Base-by-base conservation (phyloP, 768 basidiomycete genomes). In the Kwoniella shandongensis region DNA sequence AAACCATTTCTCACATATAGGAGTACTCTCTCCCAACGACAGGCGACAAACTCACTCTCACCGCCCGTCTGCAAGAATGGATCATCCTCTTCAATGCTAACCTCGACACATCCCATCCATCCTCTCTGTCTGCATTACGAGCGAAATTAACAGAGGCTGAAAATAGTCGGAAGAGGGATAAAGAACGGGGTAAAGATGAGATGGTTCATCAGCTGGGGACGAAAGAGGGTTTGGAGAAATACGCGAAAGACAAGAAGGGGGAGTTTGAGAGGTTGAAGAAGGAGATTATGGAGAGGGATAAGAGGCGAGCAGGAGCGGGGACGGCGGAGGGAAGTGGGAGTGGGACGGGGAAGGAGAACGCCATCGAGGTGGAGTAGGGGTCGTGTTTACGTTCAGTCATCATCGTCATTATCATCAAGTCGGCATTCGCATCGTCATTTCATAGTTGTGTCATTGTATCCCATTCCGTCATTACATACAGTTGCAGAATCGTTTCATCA, bases 61-160 rank as follows among this genome's bases (percentile, higher is more conserved):
- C 54, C 15, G 35, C 61, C 7, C 56, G 75, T 23, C 44, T 74
- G 0, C 70, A 71, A 57, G 60, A 74, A 50, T 76, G 73, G 72
- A 76, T 76, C n/a, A 61, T 72, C 18, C 56, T 76, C 5, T 73
- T 59, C 62, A 76, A 76, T 52, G 57, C 75, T 0, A 76, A 76
- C 57, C 73, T 76, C 59, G 75, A 76, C 46, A 70, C 72, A 1
- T 66, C 65, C 4, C 70, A 72, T 50, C 70, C 73, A 10, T 66
- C 66, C 44, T 69, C 73, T 8, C 36, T 74, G 8, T 54, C 62
- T 20, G 61, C 71, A 4, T 53, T 76, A 0, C 62, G 73, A 20
- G 65, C 68, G 1, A 61, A 65, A 40, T 54, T 76, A 5, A 54
- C 53, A 17, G 61, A 63, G 26, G 46, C 57, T 13, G 75, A 76